Base-by-base conservation (phyloP, 192 early-diverging fungal genomes). In the Chytriomyces sp. region DNA sequence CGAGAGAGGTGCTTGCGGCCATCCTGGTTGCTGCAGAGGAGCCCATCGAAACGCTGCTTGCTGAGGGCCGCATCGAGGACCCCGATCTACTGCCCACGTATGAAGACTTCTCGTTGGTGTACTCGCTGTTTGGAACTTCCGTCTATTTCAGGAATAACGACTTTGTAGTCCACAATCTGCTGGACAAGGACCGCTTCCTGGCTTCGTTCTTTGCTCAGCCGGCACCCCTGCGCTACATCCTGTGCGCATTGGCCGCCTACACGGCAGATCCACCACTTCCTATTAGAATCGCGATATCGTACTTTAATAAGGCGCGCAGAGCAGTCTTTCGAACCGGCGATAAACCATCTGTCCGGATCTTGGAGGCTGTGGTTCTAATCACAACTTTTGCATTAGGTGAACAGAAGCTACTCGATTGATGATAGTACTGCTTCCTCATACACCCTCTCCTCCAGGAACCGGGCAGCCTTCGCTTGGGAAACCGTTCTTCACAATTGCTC, bases 211-310 rank as follows among this genome's bases (percentile, higher is more conserved):
- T 64, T 64, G 20, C 18, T 16, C 63, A 64, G 8, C 18, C 18
- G 0, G 20, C 63, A 13, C 28, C 28, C 63, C 28, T 64, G 18
- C 18, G 63, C 10, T 26, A 24, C 63, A 28, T 28, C 18, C 63
- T n/a, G 11, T 64, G 63, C 7, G 63, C 63, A 11, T 3, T 64
- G 63, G 63, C 63, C 26, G 63, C 63, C 63, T 64, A 24, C 28
- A 24, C 18, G 0, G 63, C 63, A 64, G 63, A 64, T 23, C 63
- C 63, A 26, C 63, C 63, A 23, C 63, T 64, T 23, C 63, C 63
- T 26, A 35, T 24, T 23, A 28, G 10, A 16, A 35, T 64, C 26
- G 63, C 63, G 11, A 35, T 28, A 13, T 23, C 10, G 3, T 64
- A 64, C 63, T 64, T 24, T 26, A 24, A 16, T 64, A 16, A 26